Percentiles rank a stretch among this genome's conserved stretches.
Conservation (phyloP, 2,329 filamentous ascomycete species). For the Sporothrix phasma region DNA sequence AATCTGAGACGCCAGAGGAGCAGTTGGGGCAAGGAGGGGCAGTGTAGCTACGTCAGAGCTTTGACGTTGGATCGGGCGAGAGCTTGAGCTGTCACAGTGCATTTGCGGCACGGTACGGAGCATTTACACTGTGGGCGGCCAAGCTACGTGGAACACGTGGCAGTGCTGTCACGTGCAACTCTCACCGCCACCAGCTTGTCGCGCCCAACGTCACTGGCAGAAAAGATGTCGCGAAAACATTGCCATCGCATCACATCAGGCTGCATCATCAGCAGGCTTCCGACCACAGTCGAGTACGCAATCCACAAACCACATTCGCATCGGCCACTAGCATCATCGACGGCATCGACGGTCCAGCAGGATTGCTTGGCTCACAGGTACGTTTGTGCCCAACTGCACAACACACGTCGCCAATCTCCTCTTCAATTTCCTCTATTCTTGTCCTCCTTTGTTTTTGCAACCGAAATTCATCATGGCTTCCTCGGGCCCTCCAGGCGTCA, state of each 20-base stretch:
- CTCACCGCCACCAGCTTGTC: background rate
- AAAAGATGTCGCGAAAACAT: background rate
- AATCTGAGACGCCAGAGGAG: conserved; percentile 1
- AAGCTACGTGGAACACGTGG: too few species aligned
- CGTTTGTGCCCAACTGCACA: conserved; percentile 10
- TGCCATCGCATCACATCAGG: background rate
- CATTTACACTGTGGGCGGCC: too few species aligned
- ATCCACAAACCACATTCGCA: too few species aligned
- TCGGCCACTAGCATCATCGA: background rate
- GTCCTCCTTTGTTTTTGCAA: background rate
- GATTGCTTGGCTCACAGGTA: conserved; percentile 14
- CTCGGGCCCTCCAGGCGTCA: conserved; percentile 22
- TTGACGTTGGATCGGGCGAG: background rate
- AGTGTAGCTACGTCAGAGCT: background rate
- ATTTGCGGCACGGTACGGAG: too few species aligned
- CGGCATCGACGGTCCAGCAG: background rate
- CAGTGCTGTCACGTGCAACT: background rate
- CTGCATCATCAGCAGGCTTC: conserved; percentile 1
- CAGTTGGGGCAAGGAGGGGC: background rate
- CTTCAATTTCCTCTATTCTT: background rate
- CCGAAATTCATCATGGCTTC: conserved; percentile 21
- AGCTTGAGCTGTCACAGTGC: background rate
- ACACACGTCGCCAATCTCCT: background rate
- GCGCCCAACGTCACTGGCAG: conserved; percentile 4
- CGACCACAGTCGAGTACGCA: background rate